phyloP scores from a whole-genome alignment of 805 yeast species.

The Yarrowia yakushimensis region DNA sequence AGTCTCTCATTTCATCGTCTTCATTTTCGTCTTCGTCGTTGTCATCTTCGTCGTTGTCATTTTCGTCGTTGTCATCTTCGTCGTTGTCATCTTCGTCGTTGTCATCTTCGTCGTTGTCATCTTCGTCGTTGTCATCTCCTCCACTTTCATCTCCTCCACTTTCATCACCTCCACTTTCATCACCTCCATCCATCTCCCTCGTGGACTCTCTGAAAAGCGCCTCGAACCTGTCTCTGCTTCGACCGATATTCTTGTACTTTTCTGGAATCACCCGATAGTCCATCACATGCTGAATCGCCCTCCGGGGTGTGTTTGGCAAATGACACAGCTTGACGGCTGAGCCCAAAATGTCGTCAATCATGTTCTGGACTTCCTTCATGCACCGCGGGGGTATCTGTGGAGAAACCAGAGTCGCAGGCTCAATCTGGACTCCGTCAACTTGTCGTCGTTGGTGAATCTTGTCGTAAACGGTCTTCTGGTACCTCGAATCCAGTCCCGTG shows the following conservation, averaged over 20 bases:
- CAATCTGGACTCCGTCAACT: background rate
- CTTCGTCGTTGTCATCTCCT: too few species aligned
- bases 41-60: background rate
- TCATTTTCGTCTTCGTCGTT: background rate
- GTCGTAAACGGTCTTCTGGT: slow-evolving; percentile 30
- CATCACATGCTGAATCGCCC: too few species aligned
- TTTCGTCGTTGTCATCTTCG: background rate
- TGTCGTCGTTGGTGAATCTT: slow-evolving; percentile 27
- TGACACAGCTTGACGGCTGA: background rate
- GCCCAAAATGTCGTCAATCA: slow-evolving; percentile 25
- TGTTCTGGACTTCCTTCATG: background rate
- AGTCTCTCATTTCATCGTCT: background rate
- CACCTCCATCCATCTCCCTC: too few species aligned
- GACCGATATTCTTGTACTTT: background rate
- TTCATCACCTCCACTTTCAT: background rate
- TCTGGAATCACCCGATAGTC: background rate
- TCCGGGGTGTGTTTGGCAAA: too few species aligned
- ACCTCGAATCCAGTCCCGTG: slow-evolving; percentile 31
- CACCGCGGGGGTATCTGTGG: slow-evolving; percentile 27
- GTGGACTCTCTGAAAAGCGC: background rate
- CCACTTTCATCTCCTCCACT: background rate
- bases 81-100: background rate
- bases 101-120: too few species aligned
- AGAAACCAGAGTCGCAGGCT: slow-evolving; percentile 22
- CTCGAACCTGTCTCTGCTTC: background rate